Conservation (phyloP, 805 yeast genomes). For the Kazachstania africana region DNA sequence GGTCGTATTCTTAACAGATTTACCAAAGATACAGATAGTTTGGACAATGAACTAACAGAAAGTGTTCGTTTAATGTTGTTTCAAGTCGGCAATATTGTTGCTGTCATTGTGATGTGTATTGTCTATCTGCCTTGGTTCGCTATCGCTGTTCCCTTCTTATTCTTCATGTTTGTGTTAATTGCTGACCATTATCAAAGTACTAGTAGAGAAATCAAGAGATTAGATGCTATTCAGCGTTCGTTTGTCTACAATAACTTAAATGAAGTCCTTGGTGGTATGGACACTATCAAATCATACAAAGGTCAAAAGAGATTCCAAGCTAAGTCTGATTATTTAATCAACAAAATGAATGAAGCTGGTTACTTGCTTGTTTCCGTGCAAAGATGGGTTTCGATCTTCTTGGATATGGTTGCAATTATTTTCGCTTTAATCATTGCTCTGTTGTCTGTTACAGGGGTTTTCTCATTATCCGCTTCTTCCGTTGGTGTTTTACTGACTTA, state of each 20-base stretch:
- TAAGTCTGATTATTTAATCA: constrained; percentile 38
- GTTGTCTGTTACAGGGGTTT: constrained; percentile 48
- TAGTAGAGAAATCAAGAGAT: constrained; percentile 39
- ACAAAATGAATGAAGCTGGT: constrained; percentile 43
- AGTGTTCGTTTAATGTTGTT: constrained; percentile 50
- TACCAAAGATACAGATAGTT: constrained; percentile 76
- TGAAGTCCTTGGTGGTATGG: constrained; percentile 39
- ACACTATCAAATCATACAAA: constrained; percentile 35
- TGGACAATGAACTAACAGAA: constrained; percentile 71
- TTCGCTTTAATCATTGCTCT: constrained; percentile 44
- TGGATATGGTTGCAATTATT: constrained; percentile 36
- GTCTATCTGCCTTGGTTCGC: constrained; percentile 73
- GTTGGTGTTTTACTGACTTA: constrained; percentile 53
- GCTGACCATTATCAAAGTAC: constrained; percentile 38
- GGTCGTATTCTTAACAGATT: constrained; percentile 80
- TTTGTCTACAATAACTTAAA: constrained; percentile 40
- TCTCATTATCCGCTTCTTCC: constrained; percentile 44
- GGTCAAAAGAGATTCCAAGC: constrained; percentile 28
- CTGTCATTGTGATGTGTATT: constrained; percentile 57
- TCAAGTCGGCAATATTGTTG: constrained; percentile 43
- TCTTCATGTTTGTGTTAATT: constrained; percentile 32
- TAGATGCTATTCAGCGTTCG: constrained; percentile 42
- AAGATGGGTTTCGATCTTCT: constrained; percentile 50
- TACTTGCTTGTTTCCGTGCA: constrained; percentile 42
- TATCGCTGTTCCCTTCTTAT: constrained; percentile 50